Evolutionary conservation across 2,329 filamentous ascomycete species (phyloP).

Genomic region (Colletotrichum sp.): DNA sequence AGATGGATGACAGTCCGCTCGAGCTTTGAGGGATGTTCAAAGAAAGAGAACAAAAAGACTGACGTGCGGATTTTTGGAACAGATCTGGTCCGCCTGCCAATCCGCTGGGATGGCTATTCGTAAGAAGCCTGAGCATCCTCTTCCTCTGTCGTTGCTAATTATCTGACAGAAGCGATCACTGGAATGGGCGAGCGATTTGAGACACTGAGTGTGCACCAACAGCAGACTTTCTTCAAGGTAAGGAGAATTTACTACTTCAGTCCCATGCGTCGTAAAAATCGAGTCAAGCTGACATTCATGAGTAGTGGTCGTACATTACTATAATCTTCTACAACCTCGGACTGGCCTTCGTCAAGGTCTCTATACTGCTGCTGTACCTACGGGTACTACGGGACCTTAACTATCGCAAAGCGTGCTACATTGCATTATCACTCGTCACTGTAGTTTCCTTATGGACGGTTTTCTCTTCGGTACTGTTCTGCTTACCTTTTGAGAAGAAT

Average conservation of each 20-base stretch:
- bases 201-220: background rate
- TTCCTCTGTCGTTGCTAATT: background rate
- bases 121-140: background rate
- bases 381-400: slow-evolving; percentile 27
- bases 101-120: slow-evolving; percentile 3
- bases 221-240: slow-evolving; percentile 11
- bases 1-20: fast-evolving
- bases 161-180: background rate
- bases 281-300: background rate
- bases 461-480: slow-evolving; percentile 23
- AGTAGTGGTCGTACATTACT: slow-evolving; percentile 21
- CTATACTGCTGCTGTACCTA: slow-evolving; percentile 29
- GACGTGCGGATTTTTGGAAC: background rate
- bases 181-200: background rate
- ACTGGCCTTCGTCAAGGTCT: slow-evolving; percentile 27
- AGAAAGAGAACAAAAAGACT: fast-evolving
- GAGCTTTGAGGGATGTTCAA: background rate
- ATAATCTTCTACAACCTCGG: slow-evolving; percentile 26
- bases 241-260: background rate
- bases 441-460: slow-evolving; percentile 21
- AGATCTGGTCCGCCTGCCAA: background rate
- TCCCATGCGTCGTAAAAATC: background rate
- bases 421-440: slow-evolving; percentile 19
- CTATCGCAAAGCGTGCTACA: slow-evolving; percentile 24
- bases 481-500: slow-evolving; percentile 24